These are phyloP conservation scores for Populus davidiana DNA, from an alignment of 345 rosid species.

Conservation along the genomic window DNA sequence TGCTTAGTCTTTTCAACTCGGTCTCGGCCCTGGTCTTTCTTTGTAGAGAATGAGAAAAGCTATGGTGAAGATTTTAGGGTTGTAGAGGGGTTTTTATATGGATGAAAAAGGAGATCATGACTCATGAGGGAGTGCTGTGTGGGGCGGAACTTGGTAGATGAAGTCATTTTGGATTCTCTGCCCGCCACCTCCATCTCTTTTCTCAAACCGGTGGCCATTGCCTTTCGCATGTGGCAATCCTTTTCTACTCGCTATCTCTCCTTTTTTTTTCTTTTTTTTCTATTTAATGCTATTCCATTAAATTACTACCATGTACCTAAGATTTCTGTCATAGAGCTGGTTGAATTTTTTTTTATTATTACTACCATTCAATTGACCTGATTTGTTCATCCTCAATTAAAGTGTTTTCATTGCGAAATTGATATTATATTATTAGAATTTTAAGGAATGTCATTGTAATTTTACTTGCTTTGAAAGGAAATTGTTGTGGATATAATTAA, in stretches of 20 bases:
- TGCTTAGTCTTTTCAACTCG: neutral
- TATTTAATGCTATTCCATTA: neutral
- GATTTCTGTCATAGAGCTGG: too few species aligned
- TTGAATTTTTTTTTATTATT: too few species aligned
- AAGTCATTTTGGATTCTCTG: slow-evolving; percentile 19
- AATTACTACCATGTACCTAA: neutral
- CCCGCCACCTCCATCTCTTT: neutral
- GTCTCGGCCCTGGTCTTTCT: neutral
- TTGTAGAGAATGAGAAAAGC: neutral
- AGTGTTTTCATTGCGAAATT: neutral
- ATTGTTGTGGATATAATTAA: too few species aligned
- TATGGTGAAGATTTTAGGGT: neutral
- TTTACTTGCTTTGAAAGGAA: too few species aligned
- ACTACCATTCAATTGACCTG: too few species aligned
- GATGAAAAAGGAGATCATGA: neutral
- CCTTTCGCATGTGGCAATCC: slow-evolving; percentile 1
- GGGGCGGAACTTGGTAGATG: slow-evolving; percentile 12
- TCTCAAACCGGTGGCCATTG: neutral
- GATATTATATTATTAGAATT: too few species aligned
- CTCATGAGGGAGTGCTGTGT: neutral
- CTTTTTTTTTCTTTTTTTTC: too few species aligned
- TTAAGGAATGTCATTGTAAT: neutral
- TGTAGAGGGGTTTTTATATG: neutral
- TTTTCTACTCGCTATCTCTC: neutral
- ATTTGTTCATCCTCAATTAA: neutral